Conservation (phyloP, 768 basidiomycete species). For the Calocera cornea region DNA sequence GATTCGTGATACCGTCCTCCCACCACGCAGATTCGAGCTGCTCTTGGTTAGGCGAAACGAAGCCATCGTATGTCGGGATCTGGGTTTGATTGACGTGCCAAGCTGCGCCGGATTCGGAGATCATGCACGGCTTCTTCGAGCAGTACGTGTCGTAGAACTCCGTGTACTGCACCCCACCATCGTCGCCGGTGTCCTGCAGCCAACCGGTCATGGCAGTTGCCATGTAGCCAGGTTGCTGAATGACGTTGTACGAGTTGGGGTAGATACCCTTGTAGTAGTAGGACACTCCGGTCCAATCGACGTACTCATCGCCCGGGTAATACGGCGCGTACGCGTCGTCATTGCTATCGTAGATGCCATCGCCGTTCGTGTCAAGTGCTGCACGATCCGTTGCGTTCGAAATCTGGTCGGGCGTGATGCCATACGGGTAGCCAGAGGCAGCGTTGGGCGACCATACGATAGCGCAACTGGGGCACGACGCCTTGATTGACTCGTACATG, state of each 20-base stretch:
- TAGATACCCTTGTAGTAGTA: constrained; percentile 14
- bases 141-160: neutral
- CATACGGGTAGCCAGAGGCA: neutral
- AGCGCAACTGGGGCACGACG: constrained; percentile 15
- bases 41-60: constrained; percentile 8
- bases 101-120: neutral
- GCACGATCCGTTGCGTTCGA: constrained; percentile 13
- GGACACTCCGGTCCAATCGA: constrained; percentile 22
- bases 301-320: constrained; percentile 20
- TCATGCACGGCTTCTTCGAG: neutral
- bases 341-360: constrained; percentile 13
- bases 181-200: neutral
- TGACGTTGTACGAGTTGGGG: constrained; percentile 2
- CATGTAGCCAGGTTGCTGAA: neutral
- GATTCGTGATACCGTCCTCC: constrained; percentile 18
- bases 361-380: constrained; percentile 18
- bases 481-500: constrained; percentile 17
- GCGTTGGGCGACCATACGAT: constrained; percentile 21
- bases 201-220: constrained; percentile 2
- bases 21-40: neutral
- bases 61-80: neutral
- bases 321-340: constrained; percentile 20
- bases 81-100: constrained; percentile 4
- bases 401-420: neutral
- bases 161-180: neutral